Evolutionary conservation across 192 early-diverging fungal species (phyloP).

Genomic region (Entophlyctis helioformis): DNA sequence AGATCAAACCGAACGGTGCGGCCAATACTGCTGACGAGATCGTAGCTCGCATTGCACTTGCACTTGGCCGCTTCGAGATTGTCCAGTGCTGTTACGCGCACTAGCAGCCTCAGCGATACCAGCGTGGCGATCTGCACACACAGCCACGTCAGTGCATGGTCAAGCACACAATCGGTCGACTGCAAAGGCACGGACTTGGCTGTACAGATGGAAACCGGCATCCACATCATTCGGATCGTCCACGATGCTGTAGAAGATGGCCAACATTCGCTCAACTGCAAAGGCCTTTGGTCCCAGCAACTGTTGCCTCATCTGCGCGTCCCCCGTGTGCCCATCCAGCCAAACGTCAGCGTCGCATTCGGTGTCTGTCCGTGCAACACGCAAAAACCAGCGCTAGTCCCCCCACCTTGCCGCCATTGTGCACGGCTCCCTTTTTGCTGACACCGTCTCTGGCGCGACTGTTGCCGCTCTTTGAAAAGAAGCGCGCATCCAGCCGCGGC

Average conservation of each 20-base stretch:
- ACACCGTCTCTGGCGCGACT: too few species aligned
- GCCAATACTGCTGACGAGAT: constrained; percentile 59
- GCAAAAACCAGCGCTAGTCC: background rate
- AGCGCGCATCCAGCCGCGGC: constrained; percentile 66
- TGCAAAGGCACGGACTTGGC: constrained; percentile 1
- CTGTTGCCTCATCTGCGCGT: constrained; percentile 56
- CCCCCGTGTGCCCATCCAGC: too few species aligned
- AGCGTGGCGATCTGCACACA: constrained; percentile 70
- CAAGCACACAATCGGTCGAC: background rate
- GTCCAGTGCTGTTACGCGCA: constrained; percentile 56
- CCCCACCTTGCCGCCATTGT: constrained; percentile 3
- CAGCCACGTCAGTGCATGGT: background rate
- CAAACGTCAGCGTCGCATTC: too few species aligned
- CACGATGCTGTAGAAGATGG: constrained; percentile 77
- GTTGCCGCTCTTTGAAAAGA: constrained; percentile 74
- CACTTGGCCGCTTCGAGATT: constrained; percentile 73
- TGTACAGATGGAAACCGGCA: constrained; percentile 62
- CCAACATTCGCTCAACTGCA: constrained; percentile 90
- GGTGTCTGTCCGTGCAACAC: too few species aligned
- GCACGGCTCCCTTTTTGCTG: constrained; percentile 17
- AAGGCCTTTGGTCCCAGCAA: constrained; percentile 85
- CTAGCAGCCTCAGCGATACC: constrained; percentile 62
- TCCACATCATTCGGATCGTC: constrained; percentile 55
- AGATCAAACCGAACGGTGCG: constrained; percentile 77
- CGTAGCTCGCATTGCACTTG: constrained; percentile 81